These are phyloP conservation scores for Penicillium herquei DNA, from an alignment of 495 filamentous ascomycete genomes.

Conservation along the genomic window DNA sequence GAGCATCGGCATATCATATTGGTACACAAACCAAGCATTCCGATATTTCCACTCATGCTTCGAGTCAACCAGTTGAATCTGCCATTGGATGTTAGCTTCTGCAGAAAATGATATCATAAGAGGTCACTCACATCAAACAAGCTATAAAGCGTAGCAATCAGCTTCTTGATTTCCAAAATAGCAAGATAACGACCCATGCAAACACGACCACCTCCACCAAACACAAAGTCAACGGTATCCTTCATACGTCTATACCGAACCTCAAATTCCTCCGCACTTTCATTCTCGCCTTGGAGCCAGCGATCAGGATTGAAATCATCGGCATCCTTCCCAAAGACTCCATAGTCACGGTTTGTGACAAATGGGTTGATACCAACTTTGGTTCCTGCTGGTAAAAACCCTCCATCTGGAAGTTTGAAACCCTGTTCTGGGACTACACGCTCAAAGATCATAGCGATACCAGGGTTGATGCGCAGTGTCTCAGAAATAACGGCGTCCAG, in stretches of 20 bases:
- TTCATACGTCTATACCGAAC: conserved; percentile 18
- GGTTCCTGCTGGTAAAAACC: conserved; percentile 51
- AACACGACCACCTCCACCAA: conserved; percentile 63
- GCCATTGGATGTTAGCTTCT: not conserved
- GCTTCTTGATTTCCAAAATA: conserved; percentile 75
- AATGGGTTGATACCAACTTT: conserved; percentile 61
- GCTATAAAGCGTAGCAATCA: conserved; percentile 69
- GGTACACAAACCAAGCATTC: conserved; percentile 34
- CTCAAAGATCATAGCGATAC: conserved; percentile 61
- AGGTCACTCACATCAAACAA: conserved; percentile 57
- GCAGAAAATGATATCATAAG: not conserved
- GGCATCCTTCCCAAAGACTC: conserved; percentile 55
- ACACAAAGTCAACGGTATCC: conserved; percentile 43
- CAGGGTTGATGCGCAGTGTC: conserved; percentile 63
- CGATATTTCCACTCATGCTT: conserved; percentile 30
- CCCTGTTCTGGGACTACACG: conserved; percentile 61
- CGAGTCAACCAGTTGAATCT: conserved; percentile 28
- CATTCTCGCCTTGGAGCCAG: conserved; percentile 52
- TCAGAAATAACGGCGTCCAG: conserved; percentile 32
- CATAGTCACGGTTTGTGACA: conserved; percentile 53
- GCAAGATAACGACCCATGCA: conserved; percentile 75
- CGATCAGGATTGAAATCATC: conserved; percentile 55
- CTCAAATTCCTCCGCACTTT: conserved; percentile 16
- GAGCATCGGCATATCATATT: conserved; percentile 31
- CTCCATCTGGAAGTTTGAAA: conserved; percentile 46